phyloP scores from a whole-genome alignment of 352 stramenopile genomes.

The Hyaloperonospora brassicae region DNA sequence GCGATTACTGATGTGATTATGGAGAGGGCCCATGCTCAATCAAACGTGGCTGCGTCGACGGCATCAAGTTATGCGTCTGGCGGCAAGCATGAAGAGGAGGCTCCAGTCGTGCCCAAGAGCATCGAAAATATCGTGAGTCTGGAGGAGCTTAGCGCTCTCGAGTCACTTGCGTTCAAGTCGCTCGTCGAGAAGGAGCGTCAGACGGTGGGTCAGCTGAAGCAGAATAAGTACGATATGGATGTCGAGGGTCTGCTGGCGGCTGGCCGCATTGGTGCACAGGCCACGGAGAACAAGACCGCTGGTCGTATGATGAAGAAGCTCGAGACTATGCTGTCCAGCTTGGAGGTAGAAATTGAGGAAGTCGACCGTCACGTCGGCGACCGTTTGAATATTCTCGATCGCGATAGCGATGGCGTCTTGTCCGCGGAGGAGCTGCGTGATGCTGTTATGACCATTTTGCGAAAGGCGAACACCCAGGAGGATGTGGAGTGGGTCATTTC shows the following conservation, averaged over 20 bases:
- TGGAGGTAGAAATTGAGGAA: constrained; percentile 91
- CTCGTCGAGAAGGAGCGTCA: constrained; percentile 83
- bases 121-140: constrained; percentile 75
- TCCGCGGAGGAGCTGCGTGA: constrained; percentile 92
- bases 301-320: constrained; percentile 89
- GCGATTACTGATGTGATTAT: constrained; percentile 29
- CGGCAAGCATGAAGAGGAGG: constrained; percentile 16
- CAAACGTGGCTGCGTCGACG: constrained; percentile 1
- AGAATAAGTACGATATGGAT: constrained; percentile 87
- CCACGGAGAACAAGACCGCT: constrained; percentile 85
- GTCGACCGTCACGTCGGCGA: constrained; percentile 95
- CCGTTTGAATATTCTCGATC: constrained; percentile 96
- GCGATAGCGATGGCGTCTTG: constrained; percentile 94
- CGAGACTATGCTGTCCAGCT: constrained; percentile 90
- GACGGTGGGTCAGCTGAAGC: constrained; percentile 75
- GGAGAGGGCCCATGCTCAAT: constrained; percentile 24
- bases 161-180: constrained; percentile 82
- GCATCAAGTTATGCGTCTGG: constrained; percentile 6
- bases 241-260: constrained; percentile 69
- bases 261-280: constrained; percentile 71
- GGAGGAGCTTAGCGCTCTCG: constrained; percentile 71
- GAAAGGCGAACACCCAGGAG: constrained; percentile 89
- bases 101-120: constrained; percentile 34
- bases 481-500: constrained; percentile 93
- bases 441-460: constrained; percentile 92